Base-by-base conservation (phyloP, 2,329 filamentous ascomycete species). In the Exophiala calicioides region DNA sequence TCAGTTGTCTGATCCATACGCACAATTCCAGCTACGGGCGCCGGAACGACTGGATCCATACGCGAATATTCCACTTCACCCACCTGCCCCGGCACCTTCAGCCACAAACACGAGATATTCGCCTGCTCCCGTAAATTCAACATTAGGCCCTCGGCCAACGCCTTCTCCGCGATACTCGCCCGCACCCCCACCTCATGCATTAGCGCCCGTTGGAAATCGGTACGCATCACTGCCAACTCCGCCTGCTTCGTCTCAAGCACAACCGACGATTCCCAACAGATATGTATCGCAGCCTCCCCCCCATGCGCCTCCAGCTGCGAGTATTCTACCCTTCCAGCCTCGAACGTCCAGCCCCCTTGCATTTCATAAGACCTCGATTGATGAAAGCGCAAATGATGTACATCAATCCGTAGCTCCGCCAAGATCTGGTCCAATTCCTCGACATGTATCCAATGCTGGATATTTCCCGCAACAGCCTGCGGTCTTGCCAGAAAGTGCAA, bases 321-420 rank as follows among this genome's bases (percentile, higher is more conserved):
- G 51, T 23, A 58, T 67, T 10, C 69, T 80, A 50, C 71, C 77
- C 3, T 84, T 82, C 62, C 77, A 80, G 31, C 81, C 81, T 13
- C 73, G 81, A 45, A 84, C 80, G 5, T 84, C 80, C n/a, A 84
- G 81, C 62, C 81, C 81, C 12, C 68, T 84, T 12, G 80, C 80
- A 23, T 75, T 77, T 38, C 76, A 72, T 43, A 55, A 51, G 35
- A 44, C 29, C 18, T 56, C 56, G 2, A 37, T 52, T 29, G 57
- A 53, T 21, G 48, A 55, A 36, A 47, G 31, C 21, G 39, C 43
- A 12, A 30, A 46, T 26, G 29, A 24, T 16, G 6, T 40, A 8
- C 32, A 30, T 4, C 16, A 15, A 37, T 24, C 39, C 19, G 23
- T 67, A 6, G 18, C 32, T 7, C 38, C 31, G 3, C 33, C 45